Evolutionary conservation across 177 flowering plant species (phyloP), one percentile per base, ranked within the genome.

Genomic region (Tripterygium wilfordii): DNA sequence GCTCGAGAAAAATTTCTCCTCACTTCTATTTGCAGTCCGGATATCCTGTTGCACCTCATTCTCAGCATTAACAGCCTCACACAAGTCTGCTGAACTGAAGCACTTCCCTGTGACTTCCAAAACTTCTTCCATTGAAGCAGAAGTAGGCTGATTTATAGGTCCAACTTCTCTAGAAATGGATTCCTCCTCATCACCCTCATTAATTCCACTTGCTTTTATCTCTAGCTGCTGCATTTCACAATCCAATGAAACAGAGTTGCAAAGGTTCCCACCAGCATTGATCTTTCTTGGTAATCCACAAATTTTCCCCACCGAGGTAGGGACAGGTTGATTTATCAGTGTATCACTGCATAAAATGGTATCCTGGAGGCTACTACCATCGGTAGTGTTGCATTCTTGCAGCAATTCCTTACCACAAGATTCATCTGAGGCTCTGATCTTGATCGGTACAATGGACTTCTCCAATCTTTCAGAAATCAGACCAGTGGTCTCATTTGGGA

Each of bases 381-480:
- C 5, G 3, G 35, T 25, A 42, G 40, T 15, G 7, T 38, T 30
- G 3, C 21, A 23, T 37, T 53, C 57, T 49, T 37, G 54, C 51
- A 18, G 39, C 31, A 31, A 36, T 29, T 47, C 52, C 26, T 10
- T 31, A 47, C n/a, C n/a, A n/a, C n/a, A n/a, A n/a, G n/a, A n/a
- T n/a, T n/a, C n/a, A n/a, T n/a, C n/a, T n/a, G n/a, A n/a, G n/a
- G n/a, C n/a, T n/a, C n/a, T n/a, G n/a, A n/a, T n/a, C n/a, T n/a
- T n/a, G n/a, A n/a, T n/a, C n/a, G n/a, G n/a, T n/a, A n/a, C n/a
- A n/a, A n/a, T n/a, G n/a, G n/a, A n/a, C n/a, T n/a, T n/a, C n/a
- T n/a, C n/a, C n/a, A n/a, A 46, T 35, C 20, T 50, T 33, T 52
- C 67, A 40, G 48, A 55, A 45, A 21, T 35, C 17, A 38, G 30